Base-by-base conservation (phyloP, 2,329 filamentous ascomycete genomes). In the Ascochyta koolunga region DNA sequence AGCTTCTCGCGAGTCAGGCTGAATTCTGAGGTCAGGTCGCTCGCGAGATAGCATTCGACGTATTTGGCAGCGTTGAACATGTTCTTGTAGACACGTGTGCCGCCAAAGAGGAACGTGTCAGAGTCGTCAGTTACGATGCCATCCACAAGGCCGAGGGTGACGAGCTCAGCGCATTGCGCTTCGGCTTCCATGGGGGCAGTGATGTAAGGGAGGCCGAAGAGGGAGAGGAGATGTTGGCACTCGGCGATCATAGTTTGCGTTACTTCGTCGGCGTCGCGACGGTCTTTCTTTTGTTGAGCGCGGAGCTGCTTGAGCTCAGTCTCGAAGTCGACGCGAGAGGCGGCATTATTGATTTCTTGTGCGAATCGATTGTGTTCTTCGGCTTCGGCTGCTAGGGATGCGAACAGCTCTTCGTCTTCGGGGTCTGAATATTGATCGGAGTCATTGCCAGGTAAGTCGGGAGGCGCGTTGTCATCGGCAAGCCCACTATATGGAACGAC, bases 1-100 rank as follows among this genome's bases (percentile, higher is more conserved):
- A 99, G 86, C 68, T 93, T 91, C 48, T 89, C 83, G n/a, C 93
- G 86, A 3, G 90, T 89, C 0, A 99, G 84, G 0, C 90, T 91
- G 58, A 97, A 88, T 66, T 99, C 96, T 64, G 89, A 89, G 67
- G 96, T 91, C 0, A 99, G 80, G 68, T 99, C 95, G 0, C 80
- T 81, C 2, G 87, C 79, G 9, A 99, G 83, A 71, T 98, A 99
- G 76, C 95, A 98, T 77, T 99, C 95, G 36, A 99, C 95, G 66
- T 91, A 96, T 72, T 99, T 99, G 74, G 95, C 95, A 66, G 91
- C 89, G 76, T 97, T 99, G 81, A 99, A 99, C 92, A 99, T 96
- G 79, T 99, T 99, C 76, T 99, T 99, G 82, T 99, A 99, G 19
- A 99, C 89, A 16, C 93, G 84, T 0, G 92, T 99, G 32, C 95